Evolutionary conservation across 352 stramenopile species (phyloP), one percentile per base, ranked within the genome.

Genomic region (Globisporangium acanthophoron): DNA sequence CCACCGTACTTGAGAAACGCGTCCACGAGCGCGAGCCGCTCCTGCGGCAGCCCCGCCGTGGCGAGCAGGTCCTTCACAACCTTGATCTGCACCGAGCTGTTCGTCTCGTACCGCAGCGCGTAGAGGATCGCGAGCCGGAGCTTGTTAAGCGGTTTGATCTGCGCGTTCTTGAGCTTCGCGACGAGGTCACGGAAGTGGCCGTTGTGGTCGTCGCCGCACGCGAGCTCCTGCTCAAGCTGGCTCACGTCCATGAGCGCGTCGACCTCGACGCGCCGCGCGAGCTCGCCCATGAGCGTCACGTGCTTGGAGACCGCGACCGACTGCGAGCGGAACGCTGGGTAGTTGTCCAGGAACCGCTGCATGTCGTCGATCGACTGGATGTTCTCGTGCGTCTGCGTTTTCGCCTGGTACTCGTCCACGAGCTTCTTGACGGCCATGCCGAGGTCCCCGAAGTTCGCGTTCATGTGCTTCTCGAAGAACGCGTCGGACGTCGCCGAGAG

Each of bases 401-500:
- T 81, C 3, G 73, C 69, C 64, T 94, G 83, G 69, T 94, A 94
- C 55, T 88, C 80, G 67, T 94, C 83, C 35, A 99, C 85, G 37
- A 99, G 79, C 52, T 94, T 87, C 84, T 99, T 98, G 59, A 99
- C 92, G 0, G 93, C 92, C 71, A 94, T 87, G 52, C 84, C 94
- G 9, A 99, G 73, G 63, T 99, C 94, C 45, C 97, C 97, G 91
- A 99, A 99, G 80, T 99, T 99, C 37, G 91, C 85, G 75, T 99
- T 90, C 58, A 98, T 90, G 80, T 99, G 95, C 46, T 87, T 74
- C 37, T 81, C 76, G 63, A 99, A 99, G 71, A 99, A 99, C 3
- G 86, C 69, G 70, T 99, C 97, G 50, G 97, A 94, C 15, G 90
- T 94, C 18, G 88, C 80, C 41, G 90, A 97, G 40, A 99, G 74